phyloP scores from a whole-genome alignment of 176 grass and related monocot genomes.

The Pontederia crassipes region DNA sequence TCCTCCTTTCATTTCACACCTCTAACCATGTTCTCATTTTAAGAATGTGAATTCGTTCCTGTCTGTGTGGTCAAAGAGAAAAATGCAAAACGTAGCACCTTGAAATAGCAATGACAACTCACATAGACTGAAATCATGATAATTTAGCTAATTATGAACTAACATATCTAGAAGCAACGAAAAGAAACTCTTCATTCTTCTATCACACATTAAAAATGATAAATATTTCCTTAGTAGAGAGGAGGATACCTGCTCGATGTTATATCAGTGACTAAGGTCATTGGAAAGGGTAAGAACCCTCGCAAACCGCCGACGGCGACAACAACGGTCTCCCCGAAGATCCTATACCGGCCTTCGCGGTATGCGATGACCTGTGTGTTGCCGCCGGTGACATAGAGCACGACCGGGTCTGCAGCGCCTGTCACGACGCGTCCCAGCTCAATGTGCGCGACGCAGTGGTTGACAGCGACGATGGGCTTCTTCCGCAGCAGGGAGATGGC shows the following conservation, averaged over 20 bases:
- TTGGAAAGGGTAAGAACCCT: slow-evolving; percentile 42
- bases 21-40: too few species aligned
- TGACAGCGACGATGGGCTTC: slow-evolving; percentile 69
- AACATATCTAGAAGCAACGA: too few species aligned
- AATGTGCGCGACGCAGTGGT: slow-evolving; percentile 51
- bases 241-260: slow-evolving; percentile 26
- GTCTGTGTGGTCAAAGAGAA: too few species aligned
- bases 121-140: too few species aligned
- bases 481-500: slow-evolving; percentile 61
- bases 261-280: slow-evolving; percentile 45
- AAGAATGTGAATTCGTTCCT: too few species aligned
- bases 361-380: slow-evolving; percentile 30
- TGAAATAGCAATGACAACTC: too few species aligned
- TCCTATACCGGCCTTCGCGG: slow-evolving; percentile 20
- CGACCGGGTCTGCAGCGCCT: slow-evolving; percentile 35
- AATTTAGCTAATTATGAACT: too few species aligned
- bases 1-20: too few species aligned
- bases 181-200: too few species aligned
- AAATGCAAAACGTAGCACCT: too few species aligned
- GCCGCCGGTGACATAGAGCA: slow-evolving; percentile 36
- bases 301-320: slow-evolving; percentile 46
- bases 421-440: slow-evolving; percentile 63
- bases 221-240: neutral
- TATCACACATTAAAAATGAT: too few species aligned
- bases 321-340: slow-evolving; percentile 24